Evolutionary conservation across 345 rosid genomes (phyloP).

Genomic region (Microcos paniculata): DNA sequence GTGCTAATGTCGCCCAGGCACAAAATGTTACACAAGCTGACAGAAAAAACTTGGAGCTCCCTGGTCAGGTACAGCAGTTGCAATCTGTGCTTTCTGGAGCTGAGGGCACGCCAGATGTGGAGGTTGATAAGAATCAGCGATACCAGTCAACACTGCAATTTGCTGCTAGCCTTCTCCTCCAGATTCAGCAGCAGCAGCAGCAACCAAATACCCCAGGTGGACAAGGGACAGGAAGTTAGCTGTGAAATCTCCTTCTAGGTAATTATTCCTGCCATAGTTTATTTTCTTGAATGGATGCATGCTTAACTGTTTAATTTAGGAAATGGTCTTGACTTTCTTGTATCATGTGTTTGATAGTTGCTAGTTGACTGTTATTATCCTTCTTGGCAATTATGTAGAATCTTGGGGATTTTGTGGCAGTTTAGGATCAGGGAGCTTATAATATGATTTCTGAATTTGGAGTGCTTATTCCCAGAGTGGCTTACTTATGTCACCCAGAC

Average conservation of each 20-base stretch:
- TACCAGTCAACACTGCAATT: constrained; percentile 91
- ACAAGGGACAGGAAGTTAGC: constrained; percentile 39
- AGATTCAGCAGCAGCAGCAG: constrained; percentile 76
- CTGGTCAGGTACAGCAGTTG: constrained; percentile 51
- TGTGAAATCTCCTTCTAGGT: constrained; percentile 39
- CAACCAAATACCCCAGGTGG: constrained; percentile 40
- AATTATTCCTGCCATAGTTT: constrained; percentile 21
- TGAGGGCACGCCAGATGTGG: constrained; percentile 50
- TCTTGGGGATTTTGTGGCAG: neutral
- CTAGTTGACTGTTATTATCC: neutral
- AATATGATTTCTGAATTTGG: too few species aligned
- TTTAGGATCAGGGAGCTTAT: too few species aligned
- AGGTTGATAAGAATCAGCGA: constrained; percentile 79
- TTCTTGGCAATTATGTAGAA: neutral
- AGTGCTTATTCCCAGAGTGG: too few species aligned
- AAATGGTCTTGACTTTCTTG: constrained; percentile 5
- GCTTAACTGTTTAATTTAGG: constrained; percentile 4
- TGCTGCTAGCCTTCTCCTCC: constrained; percentile 91
- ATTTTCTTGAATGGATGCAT: constrained; percentile 10
- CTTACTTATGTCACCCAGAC: too few species aligned
- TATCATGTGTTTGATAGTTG: constrained; percentile 10
- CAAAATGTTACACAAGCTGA: constrained; percentile 47
- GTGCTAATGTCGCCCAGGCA: constrained; percentile 41
- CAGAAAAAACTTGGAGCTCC: constrained; percentile 40
- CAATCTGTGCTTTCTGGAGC: constrained; percentile 51